phyloP scores from a whole-genome alignment of 805 yeast species.

The Saturnispora sekii region DNA sequence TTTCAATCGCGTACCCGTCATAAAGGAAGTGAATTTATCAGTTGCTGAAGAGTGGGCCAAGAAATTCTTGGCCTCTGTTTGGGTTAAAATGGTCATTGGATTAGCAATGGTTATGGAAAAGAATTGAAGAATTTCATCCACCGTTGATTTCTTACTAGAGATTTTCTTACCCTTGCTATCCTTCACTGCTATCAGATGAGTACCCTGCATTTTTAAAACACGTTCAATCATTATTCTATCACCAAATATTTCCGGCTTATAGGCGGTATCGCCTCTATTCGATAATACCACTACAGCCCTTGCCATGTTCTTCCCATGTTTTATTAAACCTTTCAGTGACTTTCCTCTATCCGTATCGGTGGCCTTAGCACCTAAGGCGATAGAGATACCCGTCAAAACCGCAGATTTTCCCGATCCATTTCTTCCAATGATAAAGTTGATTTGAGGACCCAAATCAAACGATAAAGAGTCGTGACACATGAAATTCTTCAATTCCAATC shows the following conservation, averaged over 20 bases:
- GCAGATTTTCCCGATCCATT: constrained; percentile 93
- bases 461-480: constrained; percentile 86
- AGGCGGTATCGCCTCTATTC: constrained; percentile 61
- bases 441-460: constrained; percentile 62
- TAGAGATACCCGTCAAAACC: constrained; percentile 74
- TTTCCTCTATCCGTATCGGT: constrained; percentile 78
- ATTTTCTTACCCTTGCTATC: constrained; percentile 42
- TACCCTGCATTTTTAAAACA: constrained; percentile 43
- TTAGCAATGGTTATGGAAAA: constrained; percentile 78
- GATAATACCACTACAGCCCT: constrained; percentile 54
- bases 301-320: constrained; percentile 66
- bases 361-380: constrained; percentile 85
- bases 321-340: constrained; percentile 57
- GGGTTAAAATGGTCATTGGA: constrained; percentile 87
- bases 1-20: constrained; percentile 69
- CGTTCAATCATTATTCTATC: constrained; percentile 61
- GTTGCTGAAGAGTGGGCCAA: constrained; percentile 65
- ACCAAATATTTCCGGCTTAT: constrained; percentile 58
- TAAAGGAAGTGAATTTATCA: constrained; percentile 65
- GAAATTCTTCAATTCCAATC: constrained; percentile 58
- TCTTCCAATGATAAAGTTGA: constrained; percentile 81
- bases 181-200: constrained; percentile 44
- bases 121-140: constrained; percentile 58
- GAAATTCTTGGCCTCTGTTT: constrained; percentile 88
- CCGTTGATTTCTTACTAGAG: constrained; percentile 51